These are phyloP conservation scores for Cytospora leucostoma DNA, from an alignment of 2,329 filamentous ascomycete species.

Conservation along the genomic window DNA sequence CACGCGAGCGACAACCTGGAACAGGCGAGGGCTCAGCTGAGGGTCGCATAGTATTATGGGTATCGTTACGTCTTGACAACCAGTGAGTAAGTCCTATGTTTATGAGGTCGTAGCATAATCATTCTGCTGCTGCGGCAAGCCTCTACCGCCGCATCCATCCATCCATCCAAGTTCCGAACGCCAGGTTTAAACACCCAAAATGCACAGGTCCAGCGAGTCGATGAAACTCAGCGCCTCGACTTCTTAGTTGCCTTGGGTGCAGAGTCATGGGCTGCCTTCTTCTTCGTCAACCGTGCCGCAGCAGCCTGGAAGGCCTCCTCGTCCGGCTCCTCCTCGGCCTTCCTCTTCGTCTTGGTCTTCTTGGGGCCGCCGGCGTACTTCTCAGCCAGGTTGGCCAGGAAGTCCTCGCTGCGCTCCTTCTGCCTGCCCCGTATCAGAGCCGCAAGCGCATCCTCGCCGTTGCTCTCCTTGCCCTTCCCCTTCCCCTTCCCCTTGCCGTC, in stretches of 20 bases:
- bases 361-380: slow-evolving; percentile 64
- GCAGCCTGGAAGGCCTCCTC: slow-evolving; percentile 64
- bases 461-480: slow-evolving; percentile 34
- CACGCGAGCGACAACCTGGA: neutral
- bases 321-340: slow-evolving; percentile 60
- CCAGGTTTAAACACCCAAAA: slow-evolving; percentile 6
- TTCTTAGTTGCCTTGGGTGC: slow-evolving; percentile 24
- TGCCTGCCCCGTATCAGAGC: slow-evolving; percentile 75
- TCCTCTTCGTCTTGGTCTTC: slow-evolving; percentile 49
- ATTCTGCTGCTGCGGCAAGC: neutral
- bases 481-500: slow-evolving; percentile 41
- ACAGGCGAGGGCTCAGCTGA: neutral
- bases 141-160: neutral
- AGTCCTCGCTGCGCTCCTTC: slow-evolving; percentile 59
- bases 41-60: neutral
- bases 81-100: neutral
- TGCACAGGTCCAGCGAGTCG: neutral
- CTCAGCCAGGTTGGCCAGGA: slow-evolving; percentile 73
- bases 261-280: slow-evolving; percentile 30
- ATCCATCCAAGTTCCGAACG: slow-evolving; percentile 11
- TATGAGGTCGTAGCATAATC: neutral
- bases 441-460: slow-evolving; percentile 47
- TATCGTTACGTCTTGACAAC: neutral
- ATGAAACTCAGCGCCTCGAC: slow-evolving; percentile 30
- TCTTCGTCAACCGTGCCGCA: slow-evolving; percentile 50